A percentile compares a stretch with the other conserved stretches of the same genome.
Conservation (phyloP, 768 basidiomycete genomes). For the Hirschioporus abietinus region DNA sequence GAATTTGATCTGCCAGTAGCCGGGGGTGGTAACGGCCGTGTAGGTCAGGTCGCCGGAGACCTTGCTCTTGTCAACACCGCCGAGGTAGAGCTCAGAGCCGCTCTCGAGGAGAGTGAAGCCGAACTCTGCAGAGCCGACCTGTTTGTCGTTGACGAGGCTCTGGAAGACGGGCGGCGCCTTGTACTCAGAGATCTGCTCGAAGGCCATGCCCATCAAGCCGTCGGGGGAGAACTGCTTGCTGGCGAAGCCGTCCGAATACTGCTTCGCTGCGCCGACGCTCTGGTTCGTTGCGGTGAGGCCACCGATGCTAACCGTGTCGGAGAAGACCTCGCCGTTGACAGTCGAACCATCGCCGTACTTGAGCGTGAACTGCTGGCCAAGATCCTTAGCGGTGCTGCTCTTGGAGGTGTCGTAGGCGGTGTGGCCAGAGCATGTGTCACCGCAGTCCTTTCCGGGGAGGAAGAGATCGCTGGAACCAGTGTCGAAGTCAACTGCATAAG, state of each 20-base stretch:
- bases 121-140: slow-evolving; percentile 34
- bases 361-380: slow-evolving; percentile 26
- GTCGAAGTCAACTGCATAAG: slow-evolving; percentile 11
- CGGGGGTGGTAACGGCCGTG: slow-evolving; percentile 26
- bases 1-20: slow-evolving; percentile 29
- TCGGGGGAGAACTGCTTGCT: slow-evolving; percentile 18
- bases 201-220: slow-evolving; percentile 39
- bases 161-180: slow-evolving; percentile 37
- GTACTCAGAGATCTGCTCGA: slow-evolving; percentile 32
- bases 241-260: slow-evolving; percentile 18
- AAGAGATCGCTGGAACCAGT: slow-evolving; percentile 8
- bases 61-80: slow-evolving; percentile 19
- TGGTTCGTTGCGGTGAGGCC: slow-evolving; percentile 23
- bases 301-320: slow-evolving; percentile 35
- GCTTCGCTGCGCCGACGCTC: slow-evolving; percentile 22
- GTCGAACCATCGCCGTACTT: slow-evolving; percentile 39
- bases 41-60: slow-evolving; percentile 18
- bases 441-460: slow-evolving; percentile 1
- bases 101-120: slow-evolving; percentile 36
- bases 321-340: slow-evolving; percentile 34
- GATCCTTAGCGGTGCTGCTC: slow-evolving; percentile 26
- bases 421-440: slow-evolving; percentile 28
- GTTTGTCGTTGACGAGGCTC: slow-evolving; percentile 34
- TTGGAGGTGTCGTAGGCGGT: slow-evolving; percentile 28
- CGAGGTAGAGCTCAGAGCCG: slow-evolving; percentile 22